phyloP scores from a whole-genome alignment of 148 eudicot genomes.

The Fagopyrum esculentum region DNA sequence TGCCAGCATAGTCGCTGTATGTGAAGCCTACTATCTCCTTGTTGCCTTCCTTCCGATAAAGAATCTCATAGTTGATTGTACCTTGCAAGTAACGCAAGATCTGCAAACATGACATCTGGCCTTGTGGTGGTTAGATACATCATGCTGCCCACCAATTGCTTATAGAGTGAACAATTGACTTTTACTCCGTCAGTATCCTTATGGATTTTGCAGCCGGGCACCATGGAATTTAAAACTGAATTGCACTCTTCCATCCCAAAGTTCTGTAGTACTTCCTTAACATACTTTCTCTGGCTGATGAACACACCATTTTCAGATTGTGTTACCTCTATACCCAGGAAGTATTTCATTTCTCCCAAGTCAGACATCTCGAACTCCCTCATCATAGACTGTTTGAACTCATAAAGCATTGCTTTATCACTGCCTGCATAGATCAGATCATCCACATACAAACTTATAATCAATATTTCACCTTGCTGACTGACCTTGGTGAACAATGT shows the following conservation, averaged over 20 bases:
- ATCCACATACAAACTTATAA: not conserved
- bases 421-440: too few species aligned
- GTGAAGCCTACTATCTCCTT: not conserved
- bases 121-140: not conserved
- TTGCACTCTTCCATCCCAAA: not conserved
- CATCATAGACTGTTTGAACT: too few species aligned
- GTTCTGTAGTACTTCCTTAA: not conserved
- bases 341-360: slow-evolving; percentile 5
- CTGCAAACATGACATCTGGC: not conserved
- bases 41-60: not conserved
- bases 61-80: slow-evolving; percentile 11
- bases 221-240: not conserved
- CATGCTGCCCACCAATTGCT: not conserved
- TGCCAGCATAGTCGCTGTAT: not conserved
- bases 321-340: not conserved
- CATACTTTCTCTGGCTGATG: not conserved
- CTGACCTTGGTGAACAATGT: not conserved
- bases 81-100: slow-evolving; percentile 36
- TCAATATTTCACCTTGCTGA: not conserved
- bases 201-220: not conserved
- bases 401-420: too few species aligned
- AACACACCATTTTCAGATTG: not conserved
- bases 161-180: not conserved
- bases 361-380: too few species aligned
- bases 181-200: not conserved